A percentile compares a stretch with the other conserved stretches of the same genome.
These are phyloP conservation scores for Kwoniella mangroviensis DNA, from an alignment of 768 basidiomycete genomes.

Conservation along the genomic window DNA sequence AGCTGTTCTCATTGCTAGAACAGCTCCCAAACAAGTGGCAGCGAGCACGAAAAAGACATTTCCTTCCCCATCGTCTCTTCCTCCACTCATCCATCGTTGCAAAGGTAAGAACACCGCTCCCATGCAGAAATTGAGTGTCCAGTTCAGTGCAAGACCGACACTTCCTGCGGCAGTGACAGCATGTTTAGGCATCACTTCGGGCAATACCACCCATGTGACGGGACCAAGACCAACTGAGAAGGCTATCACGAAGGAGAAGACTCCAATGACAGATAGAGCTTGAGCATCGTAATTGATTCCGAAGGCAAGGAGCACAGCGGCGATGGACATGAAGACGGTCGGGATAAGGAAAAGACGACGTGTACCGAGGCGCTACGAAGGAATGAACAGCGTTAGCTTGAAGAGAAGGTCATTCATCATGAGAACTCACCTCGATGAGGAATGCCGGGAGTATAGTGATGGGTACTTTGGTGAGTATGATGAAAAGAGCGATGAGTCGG, in stretches of 20 bases:
- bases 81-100: conserved; percentile 38
- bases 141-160: conserved; percentile 71
- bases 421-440: conserved; percentile 71
- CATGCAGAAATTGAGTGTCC: conserved; percentile 47
- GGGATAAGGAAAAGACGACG: conserved; percentile 72
- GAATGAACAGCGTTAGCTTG: background rate
- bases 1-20: conserved; percentile 20
- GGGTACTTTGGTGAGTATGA: conserved; percentile 73
- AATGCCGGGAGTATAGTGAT: conserved; percentile 76
- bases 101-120: conserved; percentile 43
- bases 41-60: conserved; percentile 48
- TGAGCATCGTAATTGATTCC: conserved; percentile 56
- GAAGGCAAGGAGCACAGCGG: conserved; percentile 66
- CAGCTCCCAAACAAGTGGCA: conserved; percentile 26
- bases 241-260: conserved; percentile 77
- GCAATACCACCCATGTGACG: conserved; percentile 86
- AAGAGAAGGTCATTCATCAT: background rate
- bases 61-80: conserved; percentile 34
- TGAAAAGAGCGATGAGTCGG: conserved; percentile 77
- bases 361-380: conserved; percentile 71
- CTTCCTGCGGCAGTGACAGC: conserved; percentile 79
- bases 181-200: conserved; percentile 81
- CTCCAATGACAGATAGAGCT: conserved; percentile 71
- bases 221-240: conserved; percentile 92
- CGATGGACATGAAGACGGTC: conserved; percentile 70